Base-by-base conservation (phyloP, 768 basidiomycete genomes). In the Mycena sanguinolenta region DNA sequence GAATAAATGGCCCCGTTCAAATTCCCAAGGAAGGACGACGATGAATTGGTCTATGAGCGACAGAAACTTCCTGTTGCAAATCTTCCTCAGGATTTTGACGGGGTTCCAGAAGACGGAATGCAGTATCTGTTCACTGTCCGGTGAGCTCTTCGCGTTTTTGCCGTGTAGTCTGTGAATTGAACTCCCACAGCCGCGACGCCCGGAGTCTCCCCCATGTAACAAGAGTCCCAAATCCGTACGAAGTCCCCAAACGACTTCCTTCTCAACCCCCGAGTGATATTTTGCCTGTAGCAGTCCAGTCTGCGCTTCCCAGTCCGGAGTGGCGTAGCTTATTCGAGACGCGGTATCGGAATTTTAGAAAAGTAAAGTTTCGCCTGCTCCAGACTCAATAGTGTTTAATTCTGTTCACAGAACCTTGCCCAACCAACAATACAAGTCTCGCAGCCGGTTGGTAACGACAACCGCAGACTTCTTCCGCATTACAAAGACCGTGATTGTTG, bases 1-100 rank as follows among this genome's bases (percentile, higher is more conserved):
- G n/a, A 65, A 39, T 39, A 39, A 34, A 68, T 68, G 67, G 60
- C 53, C 42, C 67, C 66, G 21, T 46, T 46, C 3, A 85, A 86
- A n/a, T n/a, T n/a, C 23, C 85, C 86, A 17, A 74, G 86, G 21
- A 39, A 49, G 84, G 90, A 91, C 53, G 87, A 89, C 10, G 92
- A 93, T 0, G 89, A 91, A 59, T 83, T 87, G 19, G 78, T 85
- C 10, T 85, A 88, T 59, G 93, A 93, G 50, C 88, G 82, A 71
- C 93, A 94, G 79, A 92, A 88, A 28, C 84, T 95, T 4, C 94
- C 94, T 21, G 92, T 95, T n/a, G 94, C 94, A 23, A 86, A 90
- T 75, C 85, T 95, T 58, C 92, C 93, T n/a, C 77, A 81, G 23
- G 84, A 91, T 75, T 95, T 92, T 76, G 81, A 88, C 71, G 88